Evolutionary conservation across 2,329 filamentous ascomycete genomes (phyloP).

Genomic region (Aureobasidium sp.): DNA sequence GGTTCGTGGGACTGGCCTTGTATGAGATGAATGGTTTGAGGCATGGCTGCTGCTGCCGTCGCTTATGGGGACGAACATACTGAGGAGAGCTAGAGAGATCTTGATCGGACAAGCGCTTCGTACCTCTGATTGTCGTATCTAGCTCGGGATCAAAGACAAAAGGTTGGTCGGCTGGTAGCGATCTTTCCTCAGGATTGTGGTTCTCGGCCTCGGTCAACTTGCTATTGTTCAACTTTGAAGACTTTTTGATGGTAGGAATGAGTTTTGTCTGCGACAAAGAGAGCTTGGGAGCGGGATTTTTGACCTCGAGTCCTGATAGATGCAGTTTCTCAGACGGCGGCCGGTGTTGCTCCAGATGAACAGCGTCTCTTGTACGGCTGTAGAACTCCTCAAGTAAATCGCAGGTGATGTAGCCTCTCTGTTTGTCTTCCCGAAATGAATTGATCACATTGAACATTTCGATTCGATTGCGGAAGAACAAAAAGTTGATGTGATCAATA

Average conservation of each 20-base stretch:
- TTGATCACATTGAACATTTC: conserved; percentile 16
- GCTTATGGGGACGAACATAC: conserved; percentile 2
- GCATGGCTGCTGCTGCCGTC: neutral
- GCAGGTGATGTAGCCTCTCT: neutral
- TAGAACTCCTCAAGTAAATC: neutral
- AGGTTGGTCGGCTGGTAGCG: neutral
- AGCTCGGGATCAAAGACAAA: neutral
- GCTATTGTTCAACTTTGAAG: neutral
- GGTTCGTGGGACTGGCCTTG: neutral
- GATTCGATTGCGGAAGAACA: conserved; percentile 18
- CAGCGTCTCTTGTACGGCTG: neutral
- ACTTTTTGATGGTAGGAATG: conserved; percentile 3
- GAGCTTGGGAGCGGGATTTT: neutral
- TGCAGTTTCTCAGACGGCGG: neutral
- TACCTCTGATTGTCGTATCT: neutral
- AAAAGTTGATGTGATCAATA: conserved; percentile 15
- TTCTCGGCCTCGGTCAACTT: neutral
- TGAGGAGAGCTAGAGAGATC: neutral
- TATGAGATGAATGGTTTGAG: conserved; percentile 1
- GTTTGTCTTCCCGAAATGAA: conserved; percentile 10
- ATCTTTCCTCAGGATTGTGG: neutral
- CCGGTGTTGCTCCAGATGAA: conserved; percentile 7
- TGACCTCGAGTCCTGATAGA: neutral
- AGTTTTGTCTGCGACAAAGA: conserved; percentile 6
- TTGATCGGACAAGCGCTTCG: neutral